Conservation (phyloP, 176 grass and related monocot species). For the Zea luxurians region DNA sequence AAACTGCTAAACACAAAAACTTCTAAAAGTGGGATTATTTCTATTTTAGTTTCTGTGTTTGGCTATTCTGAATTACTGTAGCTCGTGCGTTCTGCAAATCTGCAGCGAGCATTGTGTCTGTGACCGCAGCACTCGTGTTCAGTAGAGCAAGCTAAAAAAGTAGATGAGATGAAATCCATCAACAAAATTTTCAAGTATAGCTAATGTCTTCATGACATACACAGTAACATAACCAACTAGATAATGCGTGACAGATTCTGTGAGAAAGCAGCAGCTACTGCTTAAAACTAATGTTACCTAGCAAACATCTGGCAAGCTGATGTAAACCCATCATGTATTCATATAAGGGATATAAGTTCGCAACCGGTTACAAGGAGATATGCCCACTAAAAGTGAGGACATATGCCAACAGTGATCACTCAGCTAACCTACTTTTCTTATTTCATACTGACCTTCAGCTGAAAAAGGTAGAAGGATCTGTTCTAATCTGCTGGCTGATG, state of each 20-base stretch:
- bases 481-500: conserved; percentile 47
- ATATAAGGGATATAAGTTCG: conserved; percentile 45
- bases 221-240: neutral
- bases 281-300: neutral
- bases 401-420: conserved; percentile 45
- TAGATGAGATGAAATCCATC: neutral
- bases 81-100: neutral
- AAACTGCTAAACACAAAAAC: no score
- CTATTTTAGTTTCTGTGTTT: no score
- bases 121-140: neutral
- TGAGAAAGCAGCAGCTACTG: neutral
- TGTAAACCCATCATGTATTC: conserved; percentile 52
- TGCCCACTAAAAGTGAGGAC: conserved; percentile 61
- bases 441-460: conserved; percentile 60
- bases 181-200: neutral
- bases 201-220: neutral
- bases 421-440: conserved; percentile 53
- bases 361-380: conserved; percentile 44
- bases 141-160: neutral
- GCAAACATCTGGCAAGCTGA: conserved; percentile 12
- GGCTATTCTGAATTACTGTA: neutral
- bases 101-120: neutral
- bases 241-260: neutral
- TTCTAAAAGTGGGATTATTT: no score
- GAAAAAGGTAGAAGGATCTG: conserved; percentile 43